Evolutionary conservation across 257 asterid genomes (phyloP), one percentile per base, ranked within the genome.

Genomic region (Striga asiatica): DNA sequence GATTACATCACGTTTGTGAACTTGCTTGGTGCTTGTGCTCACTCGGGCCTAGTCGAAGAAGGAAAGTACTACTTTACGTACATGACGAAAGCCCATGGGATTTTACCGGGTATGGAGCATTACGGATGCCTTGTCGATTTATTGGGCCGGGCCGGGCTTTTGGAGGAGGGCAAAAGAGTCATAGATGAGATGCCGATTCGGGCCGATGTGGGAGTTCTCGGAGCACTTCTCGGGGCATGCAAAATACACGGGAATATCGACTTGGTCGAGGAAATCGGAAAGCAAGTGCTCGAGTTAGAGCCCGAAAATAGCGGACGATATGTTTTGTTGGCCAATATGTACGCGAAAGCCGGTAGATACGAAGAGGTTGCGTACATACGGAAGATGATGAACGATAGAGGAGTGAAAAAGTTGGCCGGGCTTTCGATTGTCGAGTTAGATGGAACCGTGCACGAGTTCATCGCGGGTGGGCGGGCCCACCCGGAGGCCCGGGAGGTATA

Each of bases 151-250:
- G 92, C 95, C 3, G 95, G 95, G 48, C 66, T 81, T 43, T 62
- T 89, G 4, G 83, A 72, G 17, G 93, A 85, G 68, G 94, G 95
- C 6, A 74, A 42, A 61, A 61, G 60, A 12, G 77, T 81, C 24
- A 69, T 78, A 39, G 53, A 66, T 5, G 66, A 69, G 3, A 89
- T 89, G 97, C 97, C 93, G 8, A 70, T 80, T 76, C 79, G 64
- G 10, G 74, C 94, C 1, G 84, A 89, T 62, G 89, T 67, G 1
- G 78, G 89, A 25, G 94, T 89, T 22, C 45, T 89, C 49, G 95
- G 97, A 12, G 95, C 97, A 11, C 81, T 89, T 71, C 79, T 89
- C 2, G 95, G 97, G 5, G 97, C 97, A 14, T 85, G 93, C 46
- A 81, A 70, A 64, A 83, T 89, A 65, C 93, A 85, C 25, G 78